Conservation (phyloP, 768 basidiomycete genomes). For the Podaxis carcinomalis region DNA sequence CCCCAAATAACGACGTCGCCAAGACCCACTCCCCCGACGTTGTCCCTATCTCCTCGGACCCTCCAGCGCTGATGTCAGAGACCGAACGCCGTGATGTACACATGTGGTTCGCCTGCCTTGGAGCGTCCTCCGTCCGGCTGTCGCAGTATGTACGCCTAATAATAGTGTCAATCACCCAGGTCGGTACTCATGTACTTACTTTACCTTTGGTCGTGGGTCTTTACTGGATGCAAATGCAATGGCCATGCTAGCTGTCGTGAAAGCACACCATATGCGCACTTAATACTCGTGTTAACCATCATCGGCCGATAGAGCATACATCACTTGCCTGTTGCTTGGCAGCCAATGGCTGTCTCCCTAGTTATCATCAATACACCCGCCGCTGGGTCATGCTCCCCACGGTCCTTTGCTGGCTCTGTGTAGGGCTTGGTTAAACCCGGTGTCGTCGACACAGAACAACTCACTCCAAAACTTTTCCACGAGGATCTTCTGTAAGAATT, state of each 20-base stretch:
- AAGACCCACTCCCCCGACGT: constrained; percentile 5
- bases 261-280: constrained; percentile 81
- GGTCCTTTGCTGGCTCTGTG: constrained; percentile 30
- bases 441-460: constrained; percentile 17
- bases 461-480: constrained; percentile 47
- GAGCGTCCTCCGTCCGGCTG: constrained; percentile 23
- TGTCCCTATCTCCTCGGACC: constrained; percentile 11
- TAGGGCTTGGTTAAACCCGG: constrained; percentile 6
- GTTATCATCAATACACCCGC: constrained; percentile 64
- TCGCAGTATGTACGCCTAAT: constrained; percentile 38
- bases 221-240: constrained; percentile 61
- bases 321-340: constrained; percentile 15
- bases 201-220: constrained; percentile 56
- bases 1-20: background rate
- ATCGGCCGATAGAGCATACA: background rate
- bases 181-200: background rate
- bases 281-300: background rate
- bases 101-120: constrained; percentile 28
- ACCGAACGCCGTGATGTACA: constrained; percentile 54
- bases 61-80: constrained; percentile 1
- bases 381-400: constrained; percentile 42
- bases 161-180: background rate
- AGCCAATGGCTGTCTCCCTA: constrained; percentile 31
- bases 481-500: constrained; percentile 42
- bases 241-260: constrained; percentile 82